phyloP scores from a whole-genome alignment of 2,329 filamentous ascomycete species.

The Trichoderma semiorbis region DNA sequence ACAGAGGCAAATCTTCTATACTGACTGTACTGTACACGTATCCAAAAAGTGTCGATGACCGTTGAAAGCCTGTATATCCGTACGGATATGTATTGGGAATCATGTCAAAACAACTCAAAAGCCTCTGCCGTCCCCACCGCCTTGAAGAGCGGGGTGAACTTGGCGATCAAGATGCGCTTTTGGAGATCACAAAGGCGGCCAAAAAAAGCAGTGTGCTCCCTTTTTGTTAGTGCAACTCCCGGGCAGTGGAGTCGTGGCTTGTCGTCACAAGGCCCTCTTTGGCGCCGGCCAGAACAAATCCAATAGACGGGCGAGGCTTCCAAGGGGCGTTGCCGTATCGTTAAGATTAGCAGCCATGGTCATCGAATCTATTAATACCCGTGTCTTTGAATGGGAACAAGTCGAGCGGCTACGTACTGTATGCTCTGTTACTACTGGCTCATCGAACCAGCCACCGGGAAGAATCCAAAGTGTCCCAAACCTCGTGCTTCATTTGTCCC shows the following conservation, averaged over 20 bases:
- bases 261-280: conserved; percentile 13
- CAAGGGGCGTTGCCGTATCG: background rate
- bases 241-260: conserved; percentile 11
- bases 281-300: background rate
- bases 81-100: background rate
- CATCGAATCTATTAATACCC: background rate
- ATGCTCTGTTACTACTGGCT: background rate
- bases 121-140: background rate
- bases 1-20: background rate
- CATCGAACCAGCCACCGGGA: background rate
- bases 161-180: conserved; percentile 16
- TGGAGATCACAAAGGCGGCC: conserved; percentile 7
- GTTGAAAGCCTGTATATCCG: background rate
- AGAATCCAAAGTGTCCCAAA: background rate
- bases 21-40: background rate
- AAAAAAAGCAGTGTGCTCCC: background rate
- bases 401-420: background rate
- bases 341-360: background rate
- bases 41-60: background rate
- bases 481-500: background rate
- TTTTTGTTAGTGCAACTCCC: background rate
- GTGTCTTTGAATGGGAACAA: background rate
- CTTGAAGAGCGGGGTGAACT: conserved; percentile 1
- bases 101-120: background rate
- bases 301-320: background rate